Evolutionary conservation across 2,329 filamentous ascomycete genomes (phyloP).

Genomic region (Ascochyta rabiei): DNA sequence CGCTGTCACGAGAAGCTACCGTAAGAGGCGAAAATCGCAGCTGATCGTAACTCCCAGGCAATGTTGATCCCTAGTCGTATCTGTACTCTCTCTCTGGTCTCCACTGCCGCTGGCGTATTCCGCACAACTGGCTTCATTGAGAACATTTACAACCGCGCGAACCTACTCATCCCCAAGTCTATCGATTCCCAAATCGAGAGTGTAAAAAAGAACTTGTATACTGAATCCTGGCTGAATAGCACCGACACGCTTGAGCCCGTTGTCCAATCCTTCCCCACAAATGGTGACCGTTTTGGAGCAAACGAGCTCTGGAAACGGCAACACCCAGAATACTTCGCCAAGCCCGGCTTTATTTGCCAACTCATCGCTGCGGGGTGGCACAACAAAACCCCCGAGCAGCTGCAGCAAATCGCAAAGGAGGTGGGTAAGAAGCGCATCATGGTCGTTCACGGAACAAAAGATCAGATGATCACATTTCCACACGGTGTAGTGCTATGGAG

Average conservation of each 20-base stretch:
- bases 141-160: slow-evolving; percentile 65
- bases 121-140: slow-evolving; percentile 60
- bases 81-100: slow-evolving; percentile 57
- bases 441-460: slow-evolving; percentile 75
- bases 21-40: background rate
- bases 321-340: slow-evolving; percentile 65
- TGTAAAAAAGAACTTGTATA: slow-evolving; percentile 71
- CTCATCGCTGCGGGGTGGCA: slow-evolving; percentile 81
- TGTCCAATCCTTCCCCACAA: slow-evolving; percentile 67
- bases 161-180: slow-evolving; percentile 70
- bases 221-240: slow-evolving; percentile 63
- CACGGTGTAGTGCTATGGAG: slow-evolving; percentile 73
- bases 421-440: slow-evolving; percentile 77
- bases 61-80: slow-evolving; percentile 56
- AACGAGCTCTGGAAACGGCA: slow-evolving; percentile 76
- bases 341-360: slow-evolving; percentile 75
- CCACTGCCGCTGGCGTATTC: slow-evolving; percentile 56
- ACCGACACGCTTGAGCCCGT: slow-evolving; percentile 61
- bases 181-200: slow-evolving; percentile 70
- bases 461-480: slow-evolving; percentile 77
- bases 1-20: background rate
- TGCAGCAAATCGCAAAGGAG: slow-evolving; percentile 68
- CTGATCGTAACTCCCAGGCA: slow-evolving; percentile 33
- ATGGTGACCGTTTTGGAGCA: slow-evolving; percentile 82
- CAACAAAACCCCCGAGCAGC: slow-evolving; percentile 70